phyloP scores from a whole-genome alignment of 495 filamentous ascomycete genomes.

The Xylaria curta region DNA sequence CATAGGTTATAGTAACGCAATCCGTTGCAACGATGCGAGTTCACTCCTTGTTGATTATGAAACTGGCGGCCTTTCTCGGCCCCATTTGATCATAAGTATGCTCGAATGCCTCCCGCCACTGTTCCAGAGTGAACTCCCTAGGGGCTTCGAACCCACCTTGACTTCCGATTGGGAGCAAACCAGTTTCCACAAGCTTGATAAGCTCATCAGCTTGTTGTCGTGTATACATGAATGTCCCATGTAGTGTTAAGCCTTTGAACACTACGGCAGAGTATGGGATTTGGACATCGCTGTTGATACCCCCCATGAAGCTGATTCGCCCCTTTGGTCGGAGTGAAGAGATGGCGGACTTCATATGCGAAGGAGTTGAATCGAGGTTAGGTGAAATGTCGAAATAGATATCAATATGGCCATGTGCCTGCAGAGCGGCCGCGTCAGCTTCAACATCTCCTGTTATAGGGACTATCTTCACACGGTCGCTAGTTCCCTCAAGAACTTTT shows the following conservation, averaged over 20 bases:
- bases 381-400: conserved; percentile 57
- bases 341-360: conserved; percentile 52
- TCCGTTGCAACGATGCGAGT: not conserved
- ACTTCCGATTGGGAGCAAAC: conserved; percentile 40
- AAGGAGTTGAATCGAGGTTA: conserved; percentile 35
- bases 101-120: conserved; percentile 31
- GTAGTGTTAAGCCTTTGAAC: conserved; percentile 42
- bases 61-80: not conserved
- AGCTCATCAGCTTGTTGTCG: conserved; percentile 36
- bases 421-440: conserved; percentile 31
- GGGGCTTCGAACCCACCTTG: conserved; percentile 26
- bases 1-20: not conserved
- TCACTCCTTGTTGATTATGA: not conserved
- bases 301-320: conserved; percentile 54
- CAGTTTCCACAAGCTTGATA: conserved; percentile 45
- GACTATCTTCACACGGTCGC: conserved; percentile 23
- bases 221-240: conserved; percentile 56
- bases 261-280: conserved; percentile 41
- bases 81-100: not conserved
- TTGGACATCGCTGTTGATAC: conserved; percentile 43
- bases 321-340: conserved; percentile 46
- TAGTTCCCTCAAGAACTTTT: conserved; percentile 10
- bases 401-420: conserved; percentile 38
- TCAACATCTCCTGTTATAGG: conserved; percentile 40
- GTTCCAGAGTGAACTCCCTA: conserved; percentile 33